phyloP scores from a whole-genome alignment of 179 eudicot genomes.

The Drosera spatulata region DNA sequence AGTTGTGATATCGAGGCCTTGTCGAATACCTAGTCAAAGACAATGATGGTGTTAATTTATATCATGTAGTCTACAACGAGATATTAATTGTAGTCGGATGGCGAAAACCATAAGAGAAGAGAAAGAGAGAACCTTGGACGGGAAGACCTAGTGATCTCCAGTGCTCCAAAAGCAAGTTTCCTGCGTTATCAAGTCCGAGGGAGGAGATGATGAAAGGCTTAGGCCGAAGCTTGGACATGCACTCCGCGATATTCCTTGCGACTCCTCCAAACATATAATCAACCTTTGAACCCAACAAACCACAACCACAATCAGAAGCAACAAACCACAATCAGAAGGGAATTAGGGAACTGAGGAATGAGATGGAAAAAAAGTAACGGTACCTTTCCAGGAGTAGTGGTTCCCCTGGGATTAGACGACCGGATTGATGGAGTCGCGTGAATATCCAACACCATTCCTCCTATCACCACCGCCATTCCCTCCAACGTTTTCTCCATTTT shows the following conservation, averaged over 20 bases:
- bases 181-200: slow-evolving; percentile 78
- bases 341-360: too few relatives aligned
- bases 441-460: slow-evolving; percentile 95
- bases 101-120: background rate
- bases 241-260: slow-evolving; percentile 89
- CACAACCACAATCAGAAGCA: too few relatives aligned
- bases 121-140: slow-evolving; percentile 33
- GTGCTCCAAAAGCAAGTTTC: slow-evolving; percentile 50
- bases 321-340: too few relatives aligned
- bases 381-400: slow-evolving; percentile 87
- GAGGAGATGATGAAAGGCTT: slow-evolving; percentile 73
- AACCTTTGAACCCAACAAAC: slow-evolving; percentile 21
- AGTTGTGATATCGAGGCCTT: slow-evolving; percentile 44
- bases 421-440: slow-evolving; percentile 59
- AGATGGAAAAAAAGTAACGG: background rate
- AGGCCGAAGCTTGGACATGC: slow-evolving; percentile 72
- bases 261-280: slow-evolving; percentile 74
- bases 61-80: background rate
- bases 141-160: slow-evolving; percentile 72
- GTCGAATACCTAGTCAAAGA: slow-evolving; percentile 46
- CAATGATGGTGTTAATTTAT: background rate
- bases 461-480: slow-evolving; percentile 53
- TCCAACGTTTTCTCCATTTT: background rate
- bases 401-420: slow-evolving; percentile 24
- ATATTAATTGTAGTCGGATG: background rate